A percentile compares a stretch with the other conserved stretches of the same genome.
phyloP scores from a whole-genome alignment of 1,284 basidiomycete species.

The Rugiboletus extremiorientalis region DNA sequence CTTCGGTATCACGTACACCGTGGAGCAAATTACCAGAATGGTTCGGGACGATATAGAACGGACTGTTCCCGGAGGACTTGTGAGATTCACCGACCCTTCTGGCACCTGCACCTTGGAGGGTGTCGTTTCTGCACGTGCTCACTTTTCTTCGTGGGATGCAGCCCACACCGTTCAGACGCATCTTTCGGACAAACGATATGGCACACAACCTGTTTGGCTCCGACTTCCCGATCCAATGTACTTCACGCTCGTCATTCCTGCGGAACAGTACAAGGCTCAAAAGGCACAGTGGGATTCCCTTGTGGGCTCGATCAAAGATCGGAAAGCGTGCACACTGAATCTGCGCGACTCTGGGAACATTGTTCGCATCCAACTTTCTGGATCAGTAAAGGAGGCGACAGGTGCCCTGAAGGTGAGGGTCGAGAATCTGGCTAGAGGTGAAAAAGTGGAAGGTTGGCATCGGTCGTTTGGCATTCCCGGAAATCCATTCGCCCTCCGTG shows the following conservation, averaged over 20 bases:
- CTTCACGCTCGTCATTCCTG: slow-evolving; percentile 47
- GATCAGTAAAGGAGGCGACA: slow-evolving; percentile 45
- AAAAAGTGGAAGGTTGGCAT: slow-evolving; percentile 51
- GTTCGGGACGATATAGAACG: slow-evolving; percentile 21
- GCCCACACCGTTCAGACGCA: slow-evolving; percentile 39
- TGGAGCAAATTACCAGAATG: slow-evolving; percentile 10
- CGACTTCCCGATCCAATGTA: slow-evolving; percentile 45
- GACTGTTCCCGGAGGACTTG: slow-evolving; percentile 16
- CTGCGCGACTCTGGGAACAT: slow-evolving; percentile 18
- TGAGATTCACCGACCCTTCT: slow-evolving; percentile 23
- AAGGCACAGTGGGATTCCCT: slow-evolving; percentile 47
- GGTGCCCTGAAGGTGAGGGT: slow-evolving; percentile 60
- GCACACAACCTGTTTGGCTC: slow-evolving; percentile 34
- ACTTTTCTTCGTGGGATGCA: slow-evolving; percentile 48
- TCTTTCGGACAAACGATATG: slow-evolving; percentile 31
- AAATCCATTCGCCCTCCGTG: slow-evolving; percentile 35
- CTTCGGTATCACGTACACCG: background rate
- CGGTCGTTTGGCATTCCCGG: slow-evolving; percentile 34
- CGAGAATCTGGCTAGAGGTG: slow-evolving; percentile 51
- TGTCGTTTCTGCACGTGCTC: slow-evolving; percentile 36
- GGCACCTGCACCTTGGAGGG: slow-evolving; percentile 21
- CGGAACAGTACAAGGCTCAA: slow-evolving; percentile 52
- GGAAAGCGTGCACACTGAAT: slow-evolving; percentile 28
- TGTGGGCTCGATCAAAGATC: slow-evolving; percentile 34
- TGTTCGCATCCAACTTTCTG: slow-evolving; percentile 31